Base-by-base conservation (phyloP, 2,329 filamentous ascomycete species). In the Rasamsonia emersonii region DNA sequence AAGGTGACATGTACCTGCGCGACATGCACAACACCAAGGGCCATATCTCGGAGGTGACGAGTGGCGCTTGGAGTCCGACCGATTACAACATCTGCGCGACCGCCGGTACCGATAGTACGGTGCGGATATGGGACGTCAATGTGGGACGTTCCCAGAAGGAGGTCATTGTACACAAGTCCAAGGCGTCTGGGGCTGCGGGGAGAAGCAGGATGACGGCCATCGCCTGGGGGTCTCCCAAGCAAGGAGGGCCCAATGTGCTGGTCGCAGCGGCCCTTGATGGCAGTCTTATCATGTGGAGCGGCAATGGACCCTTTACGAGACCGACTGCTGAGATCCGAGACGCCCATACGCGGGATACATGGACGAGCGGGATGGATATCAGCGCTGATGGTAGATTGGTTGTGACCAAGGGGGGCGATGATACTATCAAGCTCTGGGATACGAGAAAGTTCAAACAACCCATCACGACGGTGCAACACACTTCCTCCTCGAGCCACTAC, bases 1-100 rank as follows among this genome's bases (percentile, higher is more conserved):
- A 98, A 62, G 91, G 91, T 27, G 91, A 98, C 55, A 96, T 96
- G 88, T 98, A 98, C 50, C 64, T 98, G 44, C 75, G 89, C 33
- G 91, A 98, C 56, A 93, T 96, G 82, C 77, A 95, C 60, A 88
- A 96, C 55, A 98, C 91, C 4, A 96, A 95, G 56, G 91, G 91
- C 1, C 91, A 98, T 59, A 79, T 95, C 32, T 88, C 88, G 3
- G 91, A 95, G 59, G 75, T 95, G 24, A 86, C 86, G 3, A 82
- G 80, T 14, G 89, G 85, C 14, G 82, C 81, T 23, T 98, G 91
- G 91, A 85, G 89, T 58, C 91, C 91, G 1, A 79, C 78, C 2
- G 79, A 95, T 54, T 79, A 73, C 50, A 86, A 94, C 44, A 48
- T 88, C 1, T 93, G 86, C 53, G 79, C 89, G 16, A 98, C 91